Evolutionary conservation across 2,329 filamentous ascomycete species (phyloP), one percentile per base, ranked within the genome.

Genomic region (Plenodomus lindquistii): DNA sequence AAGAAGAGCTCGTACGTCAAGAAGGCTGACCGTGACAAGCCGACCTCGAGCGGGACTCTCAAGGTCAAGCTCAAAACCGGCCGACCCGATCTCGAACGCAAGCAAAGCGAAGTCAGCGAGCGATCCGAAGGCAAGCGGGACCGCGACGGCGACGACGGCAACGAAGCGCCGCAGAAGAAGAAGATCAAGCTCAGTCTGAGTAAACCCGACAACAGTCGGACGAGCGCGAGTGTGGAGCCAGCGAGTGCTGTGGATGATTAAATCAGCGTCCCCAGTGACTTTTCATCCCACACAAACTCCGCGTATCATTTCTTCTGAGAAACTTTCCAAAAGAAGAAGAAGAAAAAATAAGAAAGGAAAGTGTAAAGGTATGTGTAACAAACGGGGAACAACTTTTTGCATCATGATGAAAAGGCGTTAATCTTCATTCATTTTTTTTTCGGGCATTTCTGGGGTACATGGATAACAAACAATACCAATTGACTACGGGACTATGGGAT

Each of bases 1-100:
- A 80, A 80, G 65, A 79, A 79, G 57, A 68, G 65, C 42, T 68
- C 67, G 3, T 73, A 73, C 44, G 51, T 73, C 34, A 73, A 73
- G 53, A 73, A 73, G 40, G 71, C 70, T 4, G 71, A 73, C 38
- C 65, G 71, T 13, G 70, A 71, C 20, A 67, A 57, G 40, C 34
- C 54, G n/a, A 60, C 54, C 20, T 40, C 47, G 3, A 46, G 54
- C 20, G 55, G 57, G 7, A 44, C 55, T 4, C 47, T 69, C 9
- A 71, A 71, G 40, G 65, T 71, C 48, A 72, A 71, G 48, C 56
- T 71, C 3, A 72, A 71, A 37, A 63, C 63, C 1, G 55, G 57
- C 21, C 56, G 53, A 38, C 63, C 60, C 9, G 67, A 71, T 15
- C 19, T 55, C 2, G 66, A 68, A 11, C 55, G 64, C 35, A 65